phyloP scores from a whole-genome alignment of 768 basidiomycete genomes.

The Phaeotremella skinneri region DNA sequence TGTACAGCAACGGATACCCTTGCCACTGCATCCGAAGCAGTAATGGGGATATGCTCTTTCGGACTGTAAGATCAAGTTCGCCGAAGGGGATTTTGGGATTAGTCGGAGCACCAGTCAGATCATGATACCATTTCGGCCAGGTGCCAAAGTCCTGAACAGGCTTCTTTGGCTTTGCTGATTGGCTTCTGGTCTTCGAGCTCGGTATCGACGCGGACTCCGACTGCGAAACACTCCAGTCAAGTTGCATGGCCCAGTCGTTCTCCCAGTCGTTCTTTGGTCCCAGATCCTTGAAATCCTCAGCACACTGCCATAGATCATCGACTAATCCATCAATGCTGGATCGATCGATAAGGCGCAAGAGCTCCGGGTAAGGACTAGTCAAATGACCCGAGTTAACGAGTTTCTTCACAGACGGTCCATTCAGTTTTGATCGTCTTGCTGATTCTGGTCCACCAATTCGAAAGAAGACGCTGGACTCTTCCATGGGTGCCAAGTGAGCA shows the following conservation, averaged over 20 bases:
- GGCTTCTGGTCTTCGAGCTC: neutral
- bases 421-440: slow-evolving; percentile 29
- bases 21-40: slow-evolving; percentile 85
- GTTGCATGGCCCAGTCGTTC: slow-evolving; percentile 18
- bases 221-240: slow-evolving; percentile 32
- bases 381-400: slow-evolving; percentile 26
- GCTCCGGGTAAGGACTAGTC: slow-evolving; percentile 24
- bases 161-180: slow-evolving; percentile 7
- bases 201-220: neutral
- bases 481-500: slow-evolving; percentile 10
- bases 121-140: slow-evolving; percentile 99
- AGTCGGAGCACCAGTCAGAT: slow-evolving; percentile 55
- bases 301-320: slow-evolving; percentile 23
- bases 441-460: slow-evolving; percentile 20
- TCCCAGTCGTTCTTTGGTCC: slow-evolving; percentile 27
- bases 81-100: slow-evolving; percentile 52
- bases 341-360: slow-evolving; percentile 14
- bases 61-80: slow-evolving; percentile 77
- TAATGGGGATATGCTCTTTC: slow-evolving; percentile 76
- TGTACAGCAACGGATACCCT: slow-evolving; percentile 78
- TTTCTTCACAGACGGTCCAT: slow-evolving; percentile 26
- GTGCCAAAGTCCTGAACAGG: slow-evolving; percentile 21
- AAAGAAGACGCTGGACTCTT: slow-evolving; percentile 30
- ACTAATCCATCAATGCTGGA: slow-evolving; percentile 7
- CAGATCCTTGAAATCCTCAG: slow-evolving; percentile 20